Evolutionary conservation across 164 flowering plant species (phyloP).

Genomic region (Umbilicus rupestris): DNA sequence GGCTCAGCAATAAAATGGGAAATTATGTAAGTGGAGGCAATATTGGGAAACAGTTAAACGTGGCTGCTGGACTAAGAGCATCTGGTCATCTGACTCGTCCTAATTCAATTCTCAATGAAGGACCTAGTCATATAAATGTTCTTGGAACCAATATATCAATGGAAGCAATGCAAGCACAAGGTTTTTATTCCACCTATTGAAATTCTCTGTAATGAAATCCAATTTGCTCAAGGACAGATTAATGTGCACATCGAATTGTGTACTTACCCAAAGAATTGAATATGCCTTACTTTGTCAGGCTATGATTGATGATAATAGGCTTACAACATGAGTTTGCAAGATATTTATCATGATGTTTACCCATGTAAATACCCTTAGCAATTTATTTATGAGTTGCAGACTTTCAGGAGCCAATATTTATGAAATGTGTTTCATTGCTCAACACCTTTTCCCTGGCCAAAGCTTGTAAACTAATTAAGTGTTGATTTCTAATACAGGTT

Average conservation of each 20-base stretch:
- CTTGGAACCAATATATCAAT: conserved; percentile 30
- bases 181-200: conserved; percentile 13
- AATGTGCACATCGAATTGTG: neutral
- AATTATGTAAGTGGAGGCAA: conserved; percentile 27
- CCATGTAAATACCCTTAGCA: too few species aligned
- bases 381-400: too few species aligned
- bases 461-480: neutral
- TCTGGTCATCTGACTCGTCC: conserved; percentile 33
- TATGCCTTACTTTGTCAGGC: neutral
- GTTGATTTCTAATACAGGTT: conserved; percentile 19
- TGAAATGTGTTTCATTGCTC: neutral
- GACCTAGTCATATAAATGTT: conserved; percentile 19
- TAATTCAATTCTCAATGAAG: conserved; percentile 21
- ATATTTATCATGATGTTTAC: neutral
- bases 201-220: neutral
- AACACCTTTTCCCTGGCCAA: neutral
- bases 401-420: neutral
- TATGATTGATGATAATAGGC: neutral
- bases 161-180: conserved; percentile 34
- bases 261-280: neutral
- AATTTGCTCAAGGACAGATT: neutral
- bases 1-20: conserved; percentile 21
- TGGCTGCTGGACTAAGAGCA: conserved; percentile 29
- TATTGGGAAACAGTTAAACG: conserved; percentile 21
- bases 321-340: neutral